Percentiles rank a stretch among this genome's conserved stretches.
phyloP scores from a whole-genome alignment of 495 filamentous ascomycete genomes.

The Patellaria atrata region DNA sequence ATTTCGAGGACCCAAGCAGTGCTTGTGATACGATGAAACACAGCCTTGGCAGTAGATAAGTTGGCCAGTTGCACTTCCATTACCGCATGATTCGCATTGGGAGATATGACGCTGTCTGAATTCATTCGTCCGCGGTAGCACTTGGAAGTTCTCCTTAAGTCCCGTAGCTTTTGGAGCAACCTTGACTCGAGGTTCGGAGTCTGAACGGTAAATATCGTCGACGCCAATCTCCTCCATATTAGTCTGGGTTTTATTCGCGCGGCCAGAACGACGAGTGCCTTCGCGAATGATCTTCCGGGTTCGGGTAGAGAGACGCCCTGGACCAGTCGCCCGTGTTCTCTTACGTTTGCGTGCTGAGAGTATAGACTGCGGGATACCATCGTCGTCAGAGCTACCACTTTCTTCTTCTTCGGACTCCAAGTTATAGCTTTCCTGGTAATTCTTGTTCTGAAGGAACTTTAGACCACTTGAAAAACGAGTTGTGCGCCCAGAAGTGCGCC shows the following conservation, averaged over 20 bases:
- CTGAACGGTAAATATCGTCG: slow-evolving; percentile 42
- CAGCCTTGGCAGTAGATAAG: slow-evolving; percentile 88
- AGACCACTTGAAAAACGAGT: too few species aligned
- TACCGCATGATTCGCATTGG: slow-evolving; percentile 57
- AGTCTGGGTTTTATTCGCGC: slow-evolving; percentile 23
- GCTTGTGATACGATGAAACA: slow-evolving; percentile 62
- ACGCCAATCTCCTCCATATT: slow-evolving; percentile 54
- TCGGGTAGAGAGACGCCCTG: neutral
- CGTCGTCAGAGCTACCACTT: slow-evolving; percentile 4
- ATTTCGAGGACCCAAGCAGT: slow-evolving; percentile 61
- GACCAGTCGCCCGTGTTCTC: neutral
- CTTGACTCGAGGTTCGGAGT: slow-evolving; percentile 23
- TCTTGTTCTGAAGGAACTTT: too few species aligned
- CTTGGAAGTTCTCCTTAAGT: slow-evolving; percentile 55
- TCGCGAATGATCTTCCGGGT: slow-evolving; percentile 11
- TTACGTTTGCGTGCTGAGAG: slow-evolving; percentile 14
- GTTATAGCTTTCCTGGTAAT: too few species aligned
- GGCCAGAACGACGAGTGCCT: slow-evolving; percentile 23
- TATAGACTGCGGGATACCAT: neutral
- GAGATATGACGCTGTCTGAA: slow-evolving; percentile 56
- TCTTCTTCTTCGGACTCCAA: neutral
- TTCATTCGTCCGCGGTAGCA: slow-evolving; percentile 35
- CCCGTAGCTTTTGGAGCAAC: slow-evolving; percentile 39
- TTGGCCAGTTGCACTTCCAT: slow-evolving; percentile 35
- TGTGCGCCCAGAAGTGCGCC: slow-evolving; percentile 13